Evolutionary conservation across 2,329 filamentous ascomycete species (phyloP), one percentile per base, ranked within the genome.

Genomic region (Pestalotiopsis sp.): DNA sequence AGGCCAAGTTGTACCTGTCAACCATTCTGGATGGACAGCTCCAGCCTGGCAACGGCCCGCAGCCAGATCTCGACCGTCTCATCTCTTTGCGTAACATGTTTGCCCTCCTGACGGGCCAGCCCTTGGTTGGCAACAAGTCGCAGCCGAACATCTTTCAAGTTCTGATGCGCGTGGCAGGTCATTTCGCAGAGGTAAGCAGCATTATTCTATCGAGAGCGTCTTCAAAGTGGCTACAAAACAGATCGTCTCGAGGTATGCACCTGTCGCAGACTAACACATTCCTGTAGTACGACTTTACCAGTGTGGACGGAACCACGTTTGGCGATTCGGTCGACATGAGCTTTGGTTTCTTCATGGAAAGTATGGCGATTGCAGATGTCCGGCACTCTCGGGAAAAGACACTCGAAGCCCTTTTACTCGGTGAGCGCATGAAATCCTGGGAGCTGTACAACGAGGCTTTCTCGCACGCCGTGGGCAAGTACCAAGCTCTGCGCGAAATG

Each of bases 391-490:
- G 92, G 31, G 94, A 97, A 76, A 97, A 96, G 85, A 97, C 93
- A 0, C 85, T 98, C 27, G 94, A 98, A 80, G 93, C 91, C 0
- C 86, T 98, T 61, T 87, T 98, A n/a, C 84, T 99, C 12, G 95
- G 93, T 67, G 95, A 99, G 81, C 88, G 89, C 49, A 93, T 98
- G 90, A 91, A 91, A 68, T 97, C 89, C 62, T 88, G 91, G 74
- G 87, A 91, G 7, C 86, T 99, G 2, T 98, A 97, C 81, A 93
- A 93, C 69, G 94, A 98, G 79, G 94, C 93, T 0, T 98, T 98
- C 76, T 90, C 94, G 4, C 96, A 98, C 79, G 94, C 91, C 0
- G 94, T 93, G 11, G 96, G 95, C 64, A 97, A 96, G 79, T 93
- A 95, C 69, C 88, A 93, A 23, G 86, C 94, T 39, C 89, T 94